phyloP scores from a whole-genome alignment of 306 rosid species.

The Casuarina cunninghamiana region DNA sequence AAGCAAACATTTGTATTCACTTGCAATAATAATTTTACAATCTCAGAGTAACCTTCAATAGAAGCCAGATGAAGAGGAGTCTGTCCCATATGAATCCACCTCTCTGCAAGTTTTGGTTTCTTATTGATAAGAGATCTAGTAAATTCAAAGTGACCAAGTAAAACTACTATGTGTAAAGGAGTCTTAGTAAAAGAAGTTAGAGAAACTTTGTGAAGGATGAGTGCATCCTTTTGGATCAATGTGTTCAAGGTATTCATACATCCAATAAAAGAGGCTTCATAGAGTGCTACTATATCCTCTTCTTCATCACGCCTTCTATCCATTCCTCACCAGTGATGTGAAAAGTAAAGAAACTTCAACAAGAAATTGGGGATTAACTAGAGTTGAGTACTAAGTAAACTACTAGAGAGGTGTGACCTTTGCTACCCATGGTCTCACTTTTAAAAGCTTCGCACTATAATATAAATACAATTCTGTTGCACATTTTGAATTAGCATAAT shows the following conservation, averaged over 20 bases:
- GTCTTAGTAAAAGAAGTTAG: not conserved
- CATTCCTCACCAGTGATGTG: not conserved
- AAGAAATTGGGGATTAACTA: too few relatives aligned
- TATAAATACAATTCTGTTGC: too few relatives aligned
- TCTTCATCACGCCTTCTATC: not conserved
- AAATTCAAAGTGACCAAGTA: conserved; percentile 1
- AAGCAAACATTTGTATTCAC: not conserved
- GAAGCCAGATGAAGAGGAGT: conserved; percentile 25
- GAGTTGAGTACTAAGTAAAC: too few relatives aligned
- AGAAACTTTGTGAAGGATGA: not conserved
- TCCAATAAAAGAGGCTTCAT: conserved; percentile 3
- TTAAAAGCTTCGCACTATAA: too few relatives aligned
- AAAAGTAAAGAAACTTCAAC: too few relatives aligned
- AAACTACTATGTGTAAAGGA: conserved; percentile 23
- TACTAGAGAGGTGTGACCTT: too few relatives aligned
- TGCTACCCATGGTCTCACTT: too few relatives aligned
- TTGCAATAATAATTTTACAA: not conserved
- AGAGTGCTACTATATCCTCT: not conserved
- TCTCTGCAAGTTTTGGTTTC: not conserved
- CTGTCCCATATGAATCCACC: conserved; percentile 1
- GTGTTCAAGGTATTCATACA: not conserved
- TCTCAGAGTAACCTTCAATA: not conserved
- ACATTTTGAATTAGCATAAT: too few relatives aligned
- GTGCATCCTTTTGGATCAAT: not conserved
- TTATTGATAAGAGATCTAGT: not conserved